Evolutionary conservation across 2,329 filamentous ascomycete species (phyloP).

Genomic region (Colletotrichum euphorbiae): DNA sequence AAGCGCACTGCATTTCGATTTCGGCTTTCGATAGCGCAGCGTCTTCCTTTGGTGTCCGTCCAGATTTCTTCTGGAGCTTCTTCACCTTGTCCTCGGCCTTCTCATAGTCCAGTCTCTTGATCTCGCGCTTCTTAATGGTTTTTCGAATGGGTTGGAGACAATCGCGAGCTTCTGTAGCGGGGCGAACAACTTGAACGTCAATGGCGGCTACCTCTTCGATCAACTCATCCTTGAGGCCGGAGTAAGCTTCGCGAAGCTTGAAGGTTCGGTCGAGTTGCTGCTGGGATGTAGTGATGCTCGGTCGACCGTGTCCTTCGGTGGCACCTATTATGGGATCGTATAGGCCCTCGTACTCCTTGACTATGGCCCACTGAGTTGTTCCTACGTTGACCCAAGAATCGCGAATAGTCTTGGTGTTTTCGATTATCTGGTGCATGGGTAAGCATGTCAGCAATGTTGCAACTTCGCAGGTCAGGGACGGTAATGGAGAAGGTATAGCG

Average conservation of each 20-base stretch:
- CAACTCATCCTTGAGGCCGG: slow-evolving; percentile 78
- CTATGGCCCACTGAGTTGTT: slow-evolving; percentile 73
- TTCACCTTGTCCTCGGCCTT: slow-evolving; percentile 78
- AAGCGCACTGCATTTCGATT: slow-evolving; percentile 72
- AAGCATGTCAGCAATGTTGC: background rate
- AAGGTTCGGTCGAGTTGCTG: slow-evolving; percentile 72
- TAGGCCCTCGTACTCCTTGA: slow-evolving; percentile 76
- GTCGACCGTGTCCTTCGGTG: slow-evolving; percentile 65
- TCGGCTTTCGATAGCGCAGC: slow-evolving; percentile 77
- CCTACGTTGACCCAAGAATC: slow-evolving; percentile 82
- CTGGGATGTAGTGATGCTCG: slow-evolving; percentile 70
- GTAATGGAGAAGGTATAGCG: background rate
- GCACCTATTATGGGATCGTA: slow-evolving; percentile 82
- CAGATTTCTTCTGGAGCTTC: slow-evolving; percentile 76
- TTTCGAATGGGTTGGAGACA: slow-evolving; percentile 80
- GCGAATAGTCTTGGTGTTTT: slow-evolving; percentile 80
- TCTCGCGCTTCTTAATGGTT: slow-evolving; percentile 86
- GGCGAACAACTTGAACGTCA: slow-evolving; percentile 75
- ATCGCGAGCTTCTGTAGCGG: slow-evolving; percentile 76
- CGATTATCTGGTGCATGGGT: slow-evolving; percentile 71
- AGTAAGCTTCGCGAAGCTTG: slow-evolving; percentile 74
- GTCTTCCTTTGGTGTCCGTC: slow-evolving; percentile 79
- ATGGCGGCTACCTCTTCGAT: slow-evolving; percentile 77
- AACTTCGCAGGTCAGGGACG: background rate
- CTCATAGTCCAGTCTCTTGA: slow-evolving; percentile 85